Evolutionary conservation across 495 filamentous ascomycete species (phyloP).

Genomic region (Aspergillus nidulans): DNA sequence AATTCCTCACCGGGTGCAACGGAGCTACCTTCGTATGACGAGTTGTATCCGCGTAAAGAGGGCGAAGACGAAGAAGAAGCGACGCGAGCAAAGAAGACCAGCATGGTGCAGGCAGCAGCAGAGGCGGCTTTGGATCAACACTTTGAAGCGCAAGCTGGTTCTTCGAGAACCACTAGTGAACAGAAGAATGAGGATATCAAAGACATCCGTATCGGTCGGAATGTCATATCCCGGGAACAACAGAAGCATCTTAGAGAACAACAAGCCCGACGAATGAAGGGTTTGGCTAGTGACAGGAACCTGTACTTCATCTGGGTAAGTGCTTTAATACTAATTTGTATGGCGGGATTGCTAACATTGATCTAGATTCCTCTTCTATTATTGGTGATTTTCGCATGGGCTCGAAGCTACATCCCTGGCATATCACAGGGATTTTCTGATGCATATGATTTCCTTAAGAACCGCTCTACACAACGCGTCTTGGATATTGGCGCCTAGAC

Average conservation of each 20-base stretch:
- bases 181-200: slow-evolving; percentile 34
- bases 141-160: slow-evolving; percentile 55
- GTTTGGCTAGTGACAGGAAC: slow-evolving; percentile 68
- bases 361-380: slow-evolving; percentile 47
- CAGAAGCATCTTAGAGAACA: slow-evolving; percentile 67
- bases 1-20: slow-evolving; percentile 41
- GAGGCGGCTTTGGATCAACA: slow-evolving; percentile 65
- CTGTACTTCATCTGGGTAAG: slow-evolving; percentile 84
- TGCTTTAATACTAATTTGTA: neutral
- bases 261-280: slow-evolving; percentile 72
- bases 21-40: slow-evolving; percentile 73
- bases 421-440: slow-evolving; percentile 45
- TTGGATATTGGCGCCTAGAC: slow-evolving; percentile 31
- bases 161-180: slow-evolving; percentile 38
- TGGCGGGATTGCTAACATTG: slow-evolving; percentile 15
- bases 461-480: slow-evolving; percentile 41
- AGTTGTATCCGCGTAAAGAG: slow-evolving; percentile 62
- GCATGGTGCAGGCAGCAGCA: slow-evolving; percentile 55
- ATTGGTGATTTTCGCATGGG: slow-evolving; percentile 61
- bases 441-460: slow-evolving; percentile 41
- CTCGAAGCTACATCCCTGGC: slow-evolving; percentile 54
- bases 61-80: slow-evolving; percentile 36
- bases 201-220: slow-evolving; percentile 43
- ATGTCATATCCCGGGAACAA: slow-evolving; percentile 61
- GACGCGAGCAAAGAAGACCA: slow-evolving; percentile 56